Base-by-base conservation (phyloP, 1,284 basidiomycete genomes). In the Sporisorium exsertum region DNA sequence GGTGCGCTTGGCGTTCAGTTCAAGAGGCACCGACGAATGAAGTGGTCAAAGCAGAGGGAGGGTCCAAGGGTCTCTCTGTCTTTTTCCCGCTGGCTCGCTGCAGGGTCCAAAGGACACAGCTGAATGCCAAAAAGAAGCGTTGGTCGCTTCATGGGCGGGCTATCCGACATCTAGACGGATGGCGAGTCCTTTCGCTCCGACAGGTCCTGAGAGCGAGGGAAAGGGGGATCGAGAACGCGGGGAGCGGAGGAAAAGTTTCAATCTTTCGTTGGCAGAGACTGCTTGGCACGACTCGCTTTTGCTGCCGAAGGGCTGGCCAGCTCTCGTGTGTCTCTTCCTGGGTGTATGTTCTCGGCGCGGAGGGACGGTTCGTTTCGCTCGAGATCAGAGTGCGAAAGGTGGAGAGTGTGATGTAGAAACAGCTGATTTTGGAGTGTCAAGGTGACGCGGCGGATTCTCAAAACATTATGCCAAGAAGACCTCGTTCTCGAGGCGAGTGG, bases 401-500 rank as follows among this genome's bases (percentile, higher is more conserved):
- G 1, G 32, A 12, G 13, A 1, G 8, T 12, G 16, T 6, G 24
- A 1, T 15, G 37, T 4, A 42, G 26, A 55, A 43, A 55, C 53
- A 43, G 53, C 53, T 55, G 53, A 55, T 55, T 55, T n/a, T 27
- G 27, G 18, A 40, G 37, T 40, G 37, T 18, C 37, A 35, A 35
- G 33, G 33, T 6, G 7, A 13, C 8, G 33, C 33, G 33, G 33
- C 37, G 37, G 37, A 16, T 12, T n/a, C n/a, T n/a, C 7, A 35
- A 35, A 15, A 7, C 16, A 18, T 15, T 16, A 18, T 55, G 53
- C 53, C 53, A 55, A 55, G 53, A 55, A 55, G 53, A 43, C 52
- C 22, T 22, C 20, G 52, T 40, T 5, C 10, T 10, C 6, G 35
- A 27, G 16, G 52, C 50, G 50, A 51, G 50, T 26, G 8, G 16